phyloP scores from a whole-genome alignment of 176 grass and related monocot species.

The Tillandsia fasciculata region DNA sequence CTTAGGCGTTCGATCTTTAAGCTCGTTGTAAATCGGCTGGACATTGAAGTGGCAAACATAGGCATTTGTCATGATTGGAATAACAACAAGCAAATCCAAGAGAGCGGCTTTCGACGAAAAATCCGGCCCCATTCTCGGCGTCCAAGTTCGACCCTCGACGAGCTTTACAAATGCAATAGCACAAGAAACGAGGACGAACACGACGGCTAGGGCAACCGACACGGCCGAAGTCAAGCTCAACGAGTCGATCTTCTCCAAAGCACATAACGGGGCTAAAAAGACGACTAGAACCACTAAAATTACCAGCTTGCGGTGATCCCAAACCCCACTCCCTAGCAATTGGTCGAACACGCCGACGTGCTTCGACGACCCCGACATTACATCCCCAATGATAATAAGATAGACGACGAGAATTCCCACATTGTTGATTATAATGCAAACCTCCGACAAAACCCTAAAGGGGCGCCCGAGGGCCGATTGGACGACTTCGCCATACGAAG shows the following conservation, averaged over 20 bases:
- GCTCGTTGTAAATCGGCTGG: constrained; percentile 94
- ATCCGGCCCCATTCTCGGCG: constrained; percentile 75
- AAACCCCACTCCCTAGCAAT: constrained; percentile 66
- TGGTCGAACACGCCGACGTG: constrained; percentile 84
- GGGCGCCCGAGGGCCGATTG: constrained; percentile 59
- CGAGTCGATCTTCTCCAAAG: constrained; percentile 88
- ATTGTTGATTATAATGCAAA: constrained; percentile 89
- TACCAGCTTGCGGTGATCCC: constrained; percentile 80
- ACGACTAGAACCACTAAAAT: constrained; percentile 66
- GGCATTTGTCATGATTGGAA: constrained; percentile 98
- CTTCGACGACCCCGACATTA: constrained; percentile 79
- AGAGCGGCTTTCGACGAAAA: constrained; percentile 56
- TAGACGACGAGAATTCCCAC: constrained; percentile 78
- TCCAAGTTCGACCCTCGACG: constrained; percentile 35
- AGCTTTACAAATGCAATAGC: constrained; percentile 67
- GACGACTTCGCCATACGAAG: constrained; percentile 81
- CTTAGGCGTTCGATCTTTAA: constrained; percentile 66
- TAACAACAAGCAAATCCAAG: constrained; percentile 75
- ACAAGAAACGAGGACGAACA: constrained; percentile 80
- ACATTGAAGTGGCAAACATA: constrained; percentile 91
- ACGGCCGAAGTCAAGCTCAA: constrained; percentile 75
- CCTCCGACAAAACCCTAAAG: constrained; percentile 56
- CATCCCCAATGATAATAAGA: constrained; percentile 93
- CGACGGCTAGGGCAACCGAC: constrained; percentile 63
- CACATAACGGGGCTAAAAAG: constrained; percentile 66